Percentiles rank a stretch among this genome's conserved stretches.
Conservation (phyloP, 139 green algal genomes). For the Closterium sp. region DNA sequence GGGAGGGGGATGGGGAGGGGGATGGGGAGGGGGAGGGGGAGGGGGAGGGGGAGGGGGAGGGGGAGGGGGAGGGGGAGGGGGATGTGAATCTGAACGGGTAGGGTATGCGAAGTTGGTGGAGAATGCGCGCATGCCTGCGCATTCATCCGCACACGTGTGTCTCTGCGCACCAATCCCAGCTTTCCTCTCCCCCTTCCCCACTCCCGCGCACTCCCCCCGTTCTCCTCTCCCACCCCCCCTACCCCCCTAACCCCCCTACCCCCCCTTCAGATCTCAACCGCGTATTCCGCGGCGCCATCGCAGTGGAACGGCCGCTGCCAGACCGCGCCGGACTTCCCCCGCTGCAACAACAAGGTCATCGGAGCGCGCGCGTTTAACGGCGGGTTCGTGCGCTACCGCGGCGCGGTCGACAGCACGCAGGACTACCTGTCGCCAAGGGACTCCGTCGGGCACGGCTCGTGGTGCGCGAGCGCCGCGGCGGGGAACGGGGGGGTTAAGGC, state of each 20-base stretch:
- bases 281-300: background rate
- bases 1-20: too few species aligned
- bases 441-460: conserved; percentile 21
- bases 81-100: too few species aligned
- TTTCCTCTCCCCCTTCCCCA: too few species aligned
- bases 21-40: background rate
- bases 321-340: conserved; percentile 3
- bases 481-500: conserved; percentile 3
- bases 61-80: too few species aligned
- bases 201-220: background rate
- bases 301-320: background rate
- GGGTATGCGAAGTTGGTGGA: too few species aligned
- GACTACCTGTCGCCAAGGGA: conserved; percentile 23
- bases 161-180: too few species aligned
- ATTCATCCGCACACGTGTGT: too few species aligned
- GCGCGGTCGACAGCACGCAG: background rate
- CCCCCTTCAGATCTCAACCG: background rate
- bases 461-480: background rate
- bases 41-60: too few species aligned
- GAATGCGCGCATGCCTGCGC: too few species aligned
- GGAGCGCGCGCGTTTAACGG: conserved; percentile 3
- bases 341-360: conserved; percentile 12
- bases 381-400: background rate
- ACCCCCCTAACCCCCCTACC: background rate
- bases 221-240: background rate